A percentile compares a stretch with the other conserved stretches of the same genome.
Evolutionary conservation across 495 filamentous ascomycete genomes (phyloP).

Genomic region (Apodospora peruviana): DNA sequence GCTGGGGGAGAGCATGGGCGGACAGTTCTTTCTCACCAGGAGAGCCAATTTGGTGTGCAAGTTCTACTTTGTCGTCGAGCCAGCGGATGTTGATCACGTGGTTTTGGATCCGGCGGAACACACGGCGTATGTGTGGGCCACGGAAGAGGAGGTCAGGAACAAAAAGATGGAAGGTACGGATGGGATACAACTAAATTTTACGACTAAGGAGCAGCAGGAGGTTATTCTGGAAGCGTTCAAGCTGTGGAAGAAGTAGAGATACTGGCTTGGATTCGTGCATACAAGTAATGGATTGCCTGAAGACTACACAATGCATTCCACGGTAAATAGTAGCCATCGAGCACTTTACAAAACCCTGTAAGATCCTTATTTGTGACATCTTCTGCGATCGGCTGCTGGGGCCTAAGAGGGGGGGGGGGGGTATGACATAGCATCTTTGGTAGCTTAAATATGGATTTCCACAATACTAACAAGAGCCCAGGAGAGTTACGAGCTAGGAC

Average conservation of each 20-base stretch:
- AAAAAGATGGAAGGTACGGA: slow-evolving; percentile 20
- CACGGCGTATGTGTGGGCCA: slow-evolving; percentile 19
- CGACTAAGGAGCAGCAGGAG: slow-evolving; percentile 13
- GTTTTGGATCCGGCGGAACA: slow-evolving; percentile 20
- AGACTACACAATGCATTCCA: too few species aligned
- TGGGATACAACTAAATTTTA: slow-evolving; percentile 21
- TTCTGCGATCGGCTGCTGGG: too few species aligned
- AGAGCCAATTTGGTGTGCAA: slow-evolving; percentile 16
- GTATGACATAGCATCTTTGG: too few species aligned
- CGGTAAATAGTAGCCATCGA: too few species aligned
- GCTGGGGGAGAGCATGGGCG: slow-evolving; percentile 4
- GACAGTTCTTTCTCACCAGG: slow-evolving; percentile 10
- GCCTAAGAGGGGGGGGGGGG: too few species aligned
- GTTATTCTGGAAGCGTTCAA: slow-evolving; percentile 22
- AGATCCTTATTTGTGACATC: too few species aligned
- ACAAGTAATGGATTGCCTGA: too few species aligned
- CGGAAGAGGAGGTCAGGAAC: slow-evolving; percentile 20
- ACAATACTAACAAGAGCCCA: too few species aligned
- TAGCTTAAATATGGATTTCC: too few species aligned
- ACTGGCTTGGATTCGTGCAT: too few species aligned
- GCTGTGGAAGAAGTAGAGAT: slow-evolving; percentile 12
- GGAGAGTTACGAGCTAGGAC: too few species aligned
- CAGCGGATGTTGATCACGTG: slow-evolving; percentile 4
- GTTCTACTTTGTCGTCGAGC: slow-evolving; percentile 27
- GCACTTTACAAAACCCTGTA: too few species aligned